Percentiles rank a stretch among this genome's conserved stretches.
phyloP scores from a whole-genome alignment of 1,284 basidiomycete species.

The Malassezia japonica region DNA sequence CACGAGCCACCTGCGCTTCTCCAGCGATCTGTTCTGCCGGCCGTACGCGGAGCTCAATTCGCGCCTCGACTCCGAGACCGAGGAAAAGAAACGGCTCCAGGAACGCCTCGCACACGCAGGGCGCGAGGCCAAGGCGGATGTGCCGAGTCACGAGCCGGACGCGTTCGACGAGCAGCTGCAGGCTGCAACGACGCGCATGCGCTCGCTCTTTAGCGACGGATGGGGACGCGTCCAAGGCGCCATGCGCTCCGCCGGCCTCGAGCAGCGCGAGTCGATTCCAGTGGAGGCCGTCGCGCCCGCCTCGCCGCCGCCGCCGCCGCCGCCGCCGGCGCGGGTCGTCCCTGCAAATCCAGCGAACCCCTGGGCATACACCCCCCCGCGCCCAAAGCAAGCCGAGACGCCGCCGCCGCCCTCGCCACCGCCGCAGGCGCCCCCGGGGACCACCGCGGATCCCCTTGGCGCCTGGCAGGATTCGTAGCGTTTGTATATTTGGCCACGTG shows the following conservation, averaged over 20 bases:
- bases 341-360: no score
- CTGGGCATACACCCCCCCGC: background rate
- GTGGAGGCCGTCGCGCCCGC: background rate
- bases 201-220: slow-evolving; percentile 8
- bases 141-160: background rate
- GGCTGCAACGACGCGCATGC: slow-evolving; percentile 7
- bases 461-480: background rate
- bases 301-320: no score
- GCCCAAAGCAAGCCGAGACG: no score
- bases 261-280: background rate
- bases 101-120: background rate
- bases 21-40: slow-evolving; percentile 3
- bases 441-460: background rate
- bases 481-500: slow-evolving; percentile 1
- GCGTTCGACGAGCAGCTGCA: slow-evolving; percentile 11
- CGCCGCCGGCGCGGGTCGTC: no score
- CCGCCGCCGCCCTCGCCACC: background rate
- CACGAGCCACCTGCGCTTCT: slow-evolving; percentile 25
- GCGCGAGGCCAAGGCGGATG: background rate
- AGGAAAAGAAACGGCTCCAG: background rate
- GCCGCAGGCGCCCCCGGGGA: background rate
- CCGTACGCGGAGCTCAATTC: slow-evolving; percentile 6
- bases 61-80: background rate
- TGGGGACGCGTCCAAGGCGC: slow-evolving; percentile 16
- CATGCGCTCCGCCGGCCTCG: background rate